Percentiles rank a stretch among this genome's conserved stretches.
Conservation (phyloP, 225 moss, liverwort and hornwort genomes). For the Sphagnum contortum region DNA sequence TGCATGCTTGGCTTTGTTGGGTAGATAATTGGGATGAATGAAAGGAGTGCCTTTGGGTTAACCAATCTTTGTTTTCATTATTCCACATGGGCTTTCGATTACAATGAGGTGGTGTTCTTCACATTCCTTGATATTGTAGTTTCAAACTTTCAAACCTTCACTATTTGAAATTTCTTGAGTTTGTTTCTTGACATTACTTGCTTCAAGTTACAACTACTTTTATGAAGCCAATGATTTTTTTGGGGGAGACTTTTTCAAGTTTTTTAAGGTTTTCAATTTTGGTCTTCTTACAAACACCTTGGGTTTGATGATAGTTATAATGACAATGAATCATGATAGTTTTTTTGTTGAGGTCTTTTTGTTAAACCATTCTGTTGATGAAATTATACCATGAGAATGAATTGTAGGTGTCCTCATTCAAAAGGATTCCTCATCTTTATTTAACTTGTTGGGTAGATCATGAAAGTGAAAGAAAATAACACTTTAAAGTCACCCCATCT, state of each 20-base stretch:
- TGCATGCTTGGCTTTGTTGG: slow-evolving; percentile 95
- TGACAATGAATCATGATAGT: too few relatives aligned
- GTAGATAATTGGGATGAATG: slow-evolving; percentile 95
- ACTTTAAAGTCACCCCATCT: slow-evolving; percentile 92
- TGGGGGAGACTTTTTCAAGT: slow-evolving; percentile 68
- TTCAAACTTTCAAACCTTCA: slow-evolving; percentile 89
- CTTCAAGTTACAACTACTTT: slow-evolving; percentile 85
- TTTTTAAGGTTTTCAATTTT: too few relatives aligned
- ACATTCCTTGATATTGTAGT: slow-evolving; percentile 94
- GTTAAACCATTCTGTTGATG: too few relatives aligned
- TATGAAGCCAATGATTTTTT: slow-evolving; percentile 94
- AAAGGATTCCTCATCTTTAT: too few relatives aligned
- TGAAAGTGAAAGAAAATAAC: slow-evolving; percentile 97
- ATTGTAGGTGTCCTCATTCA: too few relatives aligned
- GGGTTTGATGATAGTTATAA: too few relatives aligned
- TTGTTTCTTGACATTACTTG: slow-evolving; percentile 86
- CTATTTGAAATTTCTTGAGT: slow-evolving; percentile 95
- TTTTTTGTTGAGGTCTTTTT: too few relatives aligned
- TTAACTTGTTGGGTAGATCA: slow-evolving; percentile 77
- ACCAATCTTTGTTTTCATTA: slow-evolving; percentile 83
- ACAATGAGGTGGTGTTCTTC: slow-evolving; percentile 84
- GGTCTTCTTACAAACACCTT: too few relatives aligned
- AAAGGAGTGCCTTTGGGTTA: slow-evolving; percentile 94
- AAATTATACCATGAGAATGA: too few relatives aligned
- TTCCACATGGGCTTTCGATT: slow-evolving; percentile 82